Base-by-base conservation (phyloP, 345 rosid species). In the Arabis alpina region DNA sequence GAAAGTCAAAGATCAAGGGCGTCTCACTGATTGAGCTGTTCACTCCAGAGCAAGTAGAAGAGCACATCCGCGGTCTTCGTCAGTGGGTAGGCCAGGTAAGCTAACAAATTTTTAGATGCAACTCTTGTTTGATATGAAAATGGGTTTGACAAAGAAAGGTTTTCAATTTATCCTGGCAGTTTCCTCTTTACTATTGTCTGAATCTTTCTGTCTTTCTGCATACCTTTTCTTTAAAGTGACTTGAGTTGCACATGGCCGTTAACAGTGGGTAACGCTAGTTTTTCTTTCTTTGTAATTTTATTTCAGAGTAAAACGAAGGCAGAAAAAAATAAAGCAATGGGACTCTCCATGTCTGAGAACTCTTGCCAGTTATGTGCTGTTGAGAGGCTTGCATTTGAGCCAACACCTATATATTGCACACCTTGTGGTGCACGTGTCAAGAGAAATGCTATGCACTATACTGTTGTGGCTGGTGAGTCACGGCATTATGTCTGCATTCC, bases 21-120 rank as follows among this genome's bases (percentile, higher is more conserved):
- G 96, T 94, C 15, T 94, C 99, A 66, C 61, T 91, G 81, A 91
- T 90, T 37, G 98, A 94, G 80, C 77, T 91, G 63, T 94, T 94
- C 79, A 91, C 99, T 13, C 99, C 98, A 27, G 98, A 91, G 80
- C 98, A 94, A 87, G 92, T 94, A 41, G 87, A 87, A 68, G 92
- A 83, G 84, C 99, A 94, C 81, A 94, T 94, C 71, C 75, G 11
- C 16, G 97, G 99, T 57, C 96, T 94, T 64, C 87, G 99, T 70
- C 99, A 73, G 78, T 94, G 99, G 98, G 99, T 91, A 77, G 98
- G 99, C 74, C 99, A 94, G 95, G 99, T 91, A 82, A 60, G 57
- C 40, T 36, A 16, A 28, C 24, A 3, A 36, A 10, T 5, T 61
- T 43, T 58, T 44, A 53, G 44, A 54, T 54, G 50, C 73, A 68